Conservation (phyloP, 2,329 filamentous ascomycete species). For the Cryphonectria radicalis region DNA sequence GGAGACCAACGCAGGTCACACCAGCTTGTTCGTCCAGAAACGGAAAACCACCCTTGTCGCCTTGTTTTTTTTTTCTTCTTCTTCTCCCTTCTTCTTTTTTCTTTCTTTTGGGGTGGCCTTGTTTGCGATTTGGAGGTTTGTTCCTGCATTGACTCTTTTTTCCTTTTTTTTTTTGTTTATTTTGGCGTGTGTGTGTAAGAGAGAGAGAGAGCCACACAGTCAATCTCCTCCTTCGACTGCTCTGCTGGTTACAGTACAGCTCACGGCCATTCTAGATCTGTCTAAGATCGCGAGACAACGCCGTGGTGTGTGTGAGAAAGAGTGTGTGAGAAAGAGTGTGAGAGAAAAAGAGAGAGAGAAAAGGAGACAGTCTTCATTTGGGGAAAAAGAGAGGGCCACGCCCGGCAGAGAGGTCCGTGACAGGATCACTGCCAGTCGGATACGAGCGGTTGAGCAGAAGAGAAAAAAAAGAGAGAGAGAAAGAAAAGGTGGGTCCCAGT, state of each 20-base stretch:
- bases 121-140: neutral
- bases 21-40: constrained; percentile 20
- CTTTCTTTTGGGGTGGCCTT: no score
- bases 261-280: neutral
- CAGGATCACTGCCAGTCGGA: neutral
- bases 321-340: no score
- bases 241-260: neutral
- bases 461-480: neutral
- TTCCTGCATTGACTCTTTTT: neutral
- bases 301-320: neutral
- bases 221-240: neutral
- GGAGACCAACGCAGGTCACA: constrained; percentile 10
- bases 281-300: neutral
- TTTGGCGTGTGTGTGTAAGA: neutral
- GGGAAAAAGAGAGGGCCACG: neutral
- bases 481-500: constrained; percentile 9
- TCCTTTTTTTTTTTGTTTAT: neutral
- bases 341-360: neutral
- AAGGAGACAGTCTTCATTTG: neutral
- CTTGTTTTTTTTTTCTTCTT: neutral
- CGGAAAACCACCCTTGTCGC: constrained; percentile 25
- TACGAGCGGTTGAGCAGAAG: neutral
- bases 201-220: neutral
- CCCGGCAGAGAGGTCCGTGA: neutral
- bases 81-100: no score